phyloP scores from a whole-genome alignment of 768 basidiomycete species.

The Chalciporus pseudorubinellus region DNA sequence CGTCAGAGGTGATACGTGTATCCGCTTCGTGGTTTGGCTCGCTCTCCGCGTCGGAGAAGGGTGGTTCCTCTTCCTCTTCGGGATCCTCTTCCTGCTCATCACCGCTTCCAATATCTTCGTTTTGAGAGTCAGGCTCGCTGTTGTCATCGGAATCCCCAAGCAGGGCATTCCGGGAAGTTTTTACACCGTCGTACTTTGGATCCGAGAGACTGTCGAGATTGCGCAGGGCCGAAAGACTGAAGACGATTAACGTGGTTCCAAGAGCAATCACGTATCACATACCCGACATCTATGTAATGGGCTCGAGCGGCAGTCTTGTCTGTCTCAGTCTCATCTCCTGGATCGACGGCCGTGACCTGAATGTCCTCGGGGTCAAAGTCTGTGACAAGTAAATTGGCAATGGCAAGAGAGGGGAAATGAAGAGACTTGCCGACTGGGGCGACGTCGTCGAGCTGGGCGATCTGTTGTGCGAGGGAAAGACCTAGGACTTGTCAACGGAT shows the following conservation, averaged over 20 bases:
- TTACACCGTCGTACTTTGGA: constrained; percentile 76
- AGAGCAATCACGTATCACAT: constrained; percentile 22
- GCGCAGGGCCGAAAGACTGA: constrained; percentile 68
- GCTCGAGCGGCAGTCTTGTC: constrained; percentile 48
- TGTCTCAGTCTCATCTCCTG: constrained; percentile 34
- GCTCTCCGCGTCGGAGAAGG: constrained; percentile 11
- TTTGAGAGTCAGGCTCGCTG: not conserved
- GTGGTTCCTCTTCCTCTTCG: constrained; percentile 2
- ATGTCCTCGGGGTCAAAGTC: constrained; percentile 77
- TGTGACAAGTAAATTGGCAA: constrained; percentile 26
- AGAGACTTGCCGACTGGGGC: constrained; percentile 60
- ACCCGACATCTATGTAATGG: constrained; percentile 89
- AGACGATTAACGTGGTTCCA: too few species aligned
- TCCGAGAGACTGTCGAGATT: constrained; percentile 64
- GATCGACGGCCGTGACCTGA: constrained; percentile 43
- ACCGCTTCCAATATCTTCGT: constrained; percentile 20
- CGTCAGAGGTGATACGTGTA: constrained; percentile 9
- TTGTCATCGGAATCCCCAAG: constrained; percentile 35
- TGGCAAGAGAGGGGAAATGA: constrained; percentile 1
- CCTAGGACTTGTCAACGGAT: too few species aligned
- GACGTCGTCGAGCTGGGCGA: constrained; percentile 73
- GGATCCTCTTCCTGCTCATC: constrained; percentile 14
- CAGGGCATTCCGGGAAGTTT: constrained; percentile 58
- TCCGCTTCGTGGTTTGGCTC: constrained; percentile 10
- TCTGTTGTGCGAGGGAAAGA: constrained; percentile 73